phyloP scores from a whole-genome alignment of 495 filamentous ascomycete genomes.

The Aspergillus campestris region DNA sequence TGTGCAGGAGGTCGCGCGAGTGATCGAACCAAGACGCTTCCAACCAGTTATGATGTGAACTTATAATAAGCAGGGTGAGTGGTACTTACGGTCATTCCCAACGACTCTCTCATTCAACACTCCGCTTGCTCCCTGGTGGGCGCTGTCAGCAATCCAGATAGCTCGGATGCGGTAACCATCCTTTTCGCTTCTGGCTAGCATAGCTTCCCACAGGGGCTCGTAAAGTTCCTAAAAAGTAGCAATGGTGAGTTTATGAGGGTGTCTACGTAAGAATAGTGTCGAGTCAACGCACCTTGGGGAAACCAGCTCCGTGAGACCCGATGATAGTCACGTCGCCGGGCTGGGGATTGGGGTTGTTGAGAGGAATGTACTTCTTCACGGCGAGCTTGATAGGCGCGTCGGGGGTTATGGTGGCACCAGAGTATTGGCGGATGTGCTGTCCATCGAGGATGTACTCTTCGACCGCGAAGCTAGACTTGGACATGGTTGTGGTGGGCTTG shows the following conservation, averaged over 20 bases:
- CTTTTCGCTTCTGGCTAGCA: conserved; percentile 33
- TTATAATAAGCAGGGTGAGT: not conserved
- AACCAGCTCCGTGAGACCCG: conserved; percentile 64
- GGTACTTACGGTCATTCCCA: conserved; percentile 53
- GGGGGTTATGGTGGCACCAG: conserved; percentile 43
- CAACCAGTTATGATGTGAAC: not conserved
- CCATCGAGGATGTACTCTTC: conserved; percentile 44
- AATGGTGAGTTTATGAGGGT: not conserved
- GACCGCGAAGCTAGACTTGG: too few species aligned
- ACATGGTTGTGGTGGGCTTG: too few species aligned
- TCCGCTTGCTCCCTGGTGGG: conserved; percentile 58
- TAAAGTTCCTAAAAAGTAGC: conserved; percentile 52
- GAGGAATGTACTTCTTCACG: conserved; percentile 65
- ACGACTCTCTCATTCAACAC: conserved; percentile 56
- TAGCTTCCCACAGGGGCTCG: conserved; percentile 68
- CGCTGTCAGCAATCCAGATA: conserved; percentile 70
- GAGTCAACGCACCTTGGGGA: conserved; percentile 50
- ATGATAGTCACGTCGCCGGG: conserved; percentile 64
- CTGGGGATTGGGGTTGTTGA: conserved; percentile 43
- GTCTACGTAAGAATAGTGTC: too few species aligned
- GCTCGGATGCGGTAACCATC: conserved; percentile 50
- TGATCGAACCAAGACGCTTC: conserved; percentile 60
- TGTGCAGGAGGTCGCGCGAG: conserved; percentile 62
- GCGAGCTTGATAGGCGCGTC: conserved; percentile 49
- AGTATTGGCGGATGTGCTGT: conserved; percentile 57